phyloP scores from a whole-genome alignment of 2,329 filamentous ascomycete species.

The Alternaria metachromatica region DNA sequence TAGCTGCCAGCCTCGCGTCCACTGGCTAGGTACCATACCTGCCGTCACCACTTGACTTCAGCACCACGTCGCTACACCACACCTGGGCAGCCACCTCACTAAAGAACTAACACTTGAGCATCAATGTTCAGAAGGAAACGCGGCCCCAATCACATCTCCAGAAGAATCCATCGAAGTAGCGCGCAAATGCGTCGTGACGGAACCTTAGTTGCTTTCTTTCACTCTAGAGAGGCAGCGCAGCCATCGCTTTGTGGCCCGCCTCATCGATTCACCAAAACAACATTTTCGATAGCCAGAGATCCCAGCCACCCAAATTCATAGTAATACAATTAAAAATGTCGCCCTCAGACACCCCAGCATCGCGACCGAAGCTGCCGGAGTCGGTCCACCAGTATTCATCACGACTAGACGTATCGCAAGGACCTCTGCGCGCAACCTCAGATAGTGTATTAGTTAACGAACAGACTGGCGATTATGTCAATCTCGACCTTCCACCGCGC shows the following conservation, averaged over 20 bases:
- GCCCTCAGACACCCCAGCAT: neutral
- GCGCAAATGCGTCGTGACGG: neutral
- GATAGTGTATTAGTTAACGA: constrained; percentile 12
- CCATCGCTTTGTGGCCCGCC: neutral
- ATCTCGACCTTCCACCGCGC: constrained; percentile 7
- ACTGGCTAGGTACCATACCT: neutral
- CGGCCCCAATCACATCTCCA: neutral
- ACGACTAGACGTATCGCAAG: neutral
- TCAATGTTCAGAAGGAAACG: neutral
- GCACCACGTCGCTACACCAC: neutral
- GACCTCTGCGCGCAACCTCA: constrained; percentile 3
- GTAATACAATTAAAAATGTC: neutral
- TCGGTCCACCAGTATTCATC: neutral
- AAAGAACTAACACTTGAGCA: neutral
- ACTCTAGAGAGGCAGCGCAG: neutral
- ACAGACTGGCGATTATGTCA: constrained; percentile 13
- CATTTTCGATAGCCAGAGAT: neutral
- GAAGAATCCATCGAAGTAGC: neutral
- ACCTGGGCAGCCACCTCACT: neutral
- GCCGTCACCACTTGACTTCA: neutral
- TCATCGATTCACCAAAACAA: neutral
- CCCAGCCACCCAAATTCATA: neutral
- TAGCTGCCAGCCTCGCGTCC: neutral
- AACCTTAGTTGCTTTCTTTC: neutral
- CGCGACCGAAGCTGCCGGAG: neutral